A percentile compares a stretch with the other conserved stretches of the same genome.
phyloP scores from a whole-genome alignment of 805 yeast genomes.

The Candida sonorensis region DNA sequence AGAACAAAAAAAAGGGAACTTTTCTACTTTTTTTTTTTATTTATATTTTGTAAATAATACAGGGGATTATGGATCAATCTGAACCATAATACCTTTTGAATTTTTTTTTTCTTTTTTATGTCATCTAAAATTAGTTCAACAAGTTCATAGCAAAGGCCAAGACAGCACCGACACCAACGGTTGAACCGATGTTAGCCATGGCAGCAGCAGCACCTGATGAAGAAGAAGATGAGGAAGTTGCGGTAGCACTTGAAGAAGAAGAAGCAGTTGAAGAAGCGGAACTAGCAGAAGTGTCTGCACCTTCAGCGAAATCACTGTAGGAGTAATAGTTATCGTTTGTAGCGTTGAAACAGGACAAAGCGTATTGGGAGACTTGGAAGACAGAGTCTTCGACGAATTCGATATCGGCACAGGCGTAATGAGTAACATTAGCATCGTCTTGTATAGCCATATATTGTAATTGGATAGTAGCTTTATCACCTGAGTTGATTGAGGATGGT shows the following conservation, averaged over 20 bases:
- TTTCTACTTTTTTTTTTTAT: too few relatives aligned
- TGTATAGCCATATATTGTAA: slow-evolving; percentile 39
- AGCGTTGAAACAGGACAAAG: slow-evolving; percentile 36
- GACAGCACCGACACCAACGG: slow-evolving; percentile 2
- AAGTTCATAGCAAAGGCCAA: slow-evolving; percentile 4
- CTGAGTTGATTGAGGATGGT: slow-evolving; percentile 30
- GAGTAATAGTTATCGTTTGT: slow-evolving; percentile 32
- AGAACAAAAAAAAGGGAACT: too few relatives aligned
- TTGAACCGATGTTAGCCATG: slow-evolving; percentile 1
- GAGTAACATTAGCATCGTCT: slow-evolving; percentile 31
- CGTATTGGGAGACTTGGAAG: slow-evolving; percentile 28
- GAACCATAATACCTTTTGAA: too few relatives aligned
- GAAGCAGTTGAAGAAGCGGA: too few relatives aligned
- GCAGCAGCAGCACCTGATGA: slow-evolving; percentile 2
- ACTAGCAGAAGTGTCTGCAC: slow-evolving; percentile 5
- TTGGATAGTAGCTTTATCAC: slow-evolving; percentile 39
- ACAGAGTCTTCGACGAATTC: slow-evolving; percentile 36
- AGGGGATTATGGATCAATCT: too few relatives aligned
- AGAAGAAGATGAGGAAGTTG: slow-evolving; percentile 11
- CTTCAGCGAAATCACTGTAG: slow-evolving; percentile 21
- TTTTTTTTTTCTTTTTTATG: too few relatives aligned
- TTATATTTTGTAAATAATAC: too few relatives aligned
- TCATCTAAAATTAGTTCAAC: too few relatives aligned
- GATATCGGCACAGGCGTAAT: slow-evolving; percentile 40
- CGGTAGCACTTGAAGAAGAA: slow-evolving; percentile 5